phyloP scores from a whole-genome alignment of 306 rosid genomes.

The Cucurbita moschata region DNA sequence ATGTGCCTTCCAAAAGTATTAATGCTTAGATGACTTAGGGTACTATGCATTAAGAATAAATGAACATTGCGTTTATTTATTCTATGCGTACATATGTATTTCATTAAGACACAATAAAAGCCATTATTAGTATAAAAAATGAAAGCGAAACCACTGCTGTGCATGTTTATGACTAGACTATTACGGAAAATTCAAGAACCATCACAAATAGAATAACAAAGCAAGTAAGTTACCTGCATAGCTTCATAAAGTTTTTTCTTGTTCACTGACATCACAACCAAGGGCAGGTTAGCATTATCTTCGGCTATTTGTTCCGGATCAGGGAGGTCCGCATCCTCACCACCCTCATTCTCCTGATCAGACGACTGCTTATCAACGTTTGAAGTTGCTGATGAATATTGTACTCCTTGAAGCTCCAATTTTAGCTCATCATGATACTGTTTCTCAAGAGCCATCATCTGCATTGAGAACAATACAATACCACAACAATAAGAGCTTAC shows the following conservation, averaged over 20 bases:
- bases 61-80: not conserved
- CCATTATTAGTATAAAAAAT: not conserved
- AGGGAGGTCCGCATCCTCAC: constrained; percentile 29
- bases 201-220: not conserved
- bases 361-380: constrained; percentile 21
- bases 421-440: constrained; percentile 69
- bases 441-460: constrained; percentile 58
- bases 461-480: constrained; percentile 13
- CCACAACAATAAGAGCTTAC: not conserved
- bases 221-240: constrained; percentile 30
- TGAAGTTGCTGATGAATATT: constrained; percentile 21
- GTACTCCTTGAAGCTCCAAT: constrained; percentile 48
- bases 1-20: not conserved
- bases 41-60: not conserved
- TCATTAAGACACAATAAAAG: not conserved
- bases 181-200: not conserved
- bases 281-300: constrained; percentile 24
- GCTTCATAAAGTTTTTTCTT: constrained; percentile 51
- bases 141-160: not conserved
- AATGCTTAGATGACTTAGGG: not conserved
- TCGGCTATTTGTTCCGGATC: constrained; percentile 22
- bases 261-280: constrained; percentile 34
- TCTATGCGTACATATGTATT: not conserved
- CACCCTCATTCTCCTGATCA: constrained; percentile 15
- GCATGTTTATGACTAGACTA: not conserved